These are phyloP conservation scores for Pochonia chlamydosporia DNA, from an alignment of 2,329 filamentous ascomycete species.

Conservation along the genomic window DNA sequence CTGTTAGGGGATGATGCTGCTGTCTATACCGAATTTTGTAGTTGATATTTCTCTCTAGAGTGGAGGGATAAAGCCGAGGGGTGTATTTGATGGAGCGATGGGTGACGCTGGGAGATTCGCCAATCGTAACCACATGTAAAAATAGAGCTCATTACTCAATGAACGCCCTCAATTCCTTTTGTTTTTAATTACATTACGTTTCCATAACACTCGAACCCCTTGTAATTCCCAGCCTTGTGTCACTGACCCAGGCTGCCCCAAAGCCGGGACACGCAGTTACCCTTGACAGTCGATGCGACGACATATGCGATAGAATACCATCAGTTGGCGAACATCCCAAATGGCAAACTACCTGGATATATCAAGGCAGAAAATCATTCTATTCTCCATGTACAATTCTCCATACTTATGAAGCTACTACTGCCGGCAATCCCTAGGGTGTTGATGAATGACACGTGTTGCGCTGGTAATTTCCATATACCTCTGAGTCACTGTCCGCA, in stretches of 20 bases:
- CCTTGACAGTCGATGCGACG: no score
- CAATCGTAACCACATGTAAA: slow-evolving; percentile 55
- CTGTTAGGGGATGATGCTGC: slow-evolving; percentile 34
- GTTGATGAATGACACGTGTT: no score
- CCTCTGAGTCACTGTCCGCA: no score
- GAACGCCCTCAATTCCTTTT: slow-evolving; percentile 57
- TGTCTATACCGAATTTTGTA: slow-evolving; percentile 43
- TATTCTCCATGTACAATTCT: neutral
- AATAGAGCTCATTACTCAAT: slow-evolving; percentile 57
- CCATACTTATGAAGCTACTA: no score
- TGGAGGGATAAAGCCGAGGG: slow-evolving; percentile 37
- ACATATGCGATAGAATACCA: neutral
- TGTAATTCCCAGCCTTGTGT: neutral
- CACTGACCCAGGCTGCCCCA: no score
- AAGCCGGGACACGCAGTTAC: no score
- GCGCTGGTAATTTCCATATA: no score
- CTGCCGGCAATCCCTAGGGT: no score
- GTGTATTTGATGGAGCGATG: slow-evolving; percentile 42
- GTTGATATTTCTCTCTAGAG: slow-evolving; percentile 39
- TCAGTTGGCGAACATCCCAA: neutral
- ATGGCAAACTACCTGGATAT: no score
- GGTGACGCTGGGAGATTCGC: slow-evolving; percentile 38
- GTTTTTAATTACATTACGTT: slow-evolving; percentile 28
- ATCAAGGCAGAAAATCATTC: neutral
- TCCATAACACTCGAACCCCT: neutral